phyloP scores from a whole-genome alignment of 495 filamentous ascomycete species.

The Penicillium crystallinum region DNA sequence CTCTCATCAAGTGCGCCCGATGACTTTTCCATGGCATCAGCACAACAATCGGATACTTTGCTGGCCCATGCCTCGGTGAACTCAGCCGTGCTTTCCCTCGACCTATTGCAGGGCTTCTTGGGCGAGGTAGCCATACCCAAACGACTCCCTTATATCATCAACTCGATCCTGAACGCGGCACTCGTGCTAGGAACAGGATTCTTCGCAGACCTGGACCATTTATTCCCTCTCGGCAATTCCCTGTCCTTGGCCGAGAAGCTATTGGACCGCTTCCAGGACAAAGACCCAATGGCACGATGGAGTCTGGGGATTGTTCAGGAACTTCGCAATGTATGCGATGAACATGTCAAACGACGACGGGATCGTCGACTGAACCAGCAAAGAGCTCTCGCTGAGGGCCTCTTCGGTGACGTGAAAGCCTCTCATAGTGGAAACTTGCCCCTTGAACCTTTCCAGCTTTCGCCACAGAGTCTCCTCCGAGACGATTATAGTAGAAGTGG shows the following conservation, averaged over 20 bases:
- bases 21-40: not conserved
- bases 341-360: not conserved
- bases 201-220: not conserved
- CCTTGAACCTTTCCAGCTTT: not conserved
- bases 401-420: not conserved
- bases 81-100: not conserved
- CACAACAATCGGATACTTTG: not conserved
- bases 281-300: not conserved
- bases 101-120: not conserved
- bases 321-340: not conserved
- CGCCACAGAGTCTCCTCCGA: not conserved
- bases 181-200: not conserved
- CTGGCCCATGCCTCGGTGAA: not conserved
- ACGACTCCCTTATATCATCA: not conserved
- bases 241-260: not conserved
- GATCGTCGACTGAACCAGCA: not conserved
- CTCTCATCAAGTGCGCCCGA: not conserved
- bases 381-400: not conserved
- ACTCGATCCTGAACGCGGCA: not conserved
- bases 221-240: not conserved
- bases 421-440: not conserved
- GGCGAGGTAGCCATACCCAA: not conserved
- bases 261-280: not conserved
- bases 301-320: not conserved
- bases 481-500: not conserved